A percentile compares a stretch with the other conserved stretches of the same genome.
Evolutionary conservation across 306 rosid genomes (phyloP).

Genomic region (Dalbergia cochinchinensis): DNA sequence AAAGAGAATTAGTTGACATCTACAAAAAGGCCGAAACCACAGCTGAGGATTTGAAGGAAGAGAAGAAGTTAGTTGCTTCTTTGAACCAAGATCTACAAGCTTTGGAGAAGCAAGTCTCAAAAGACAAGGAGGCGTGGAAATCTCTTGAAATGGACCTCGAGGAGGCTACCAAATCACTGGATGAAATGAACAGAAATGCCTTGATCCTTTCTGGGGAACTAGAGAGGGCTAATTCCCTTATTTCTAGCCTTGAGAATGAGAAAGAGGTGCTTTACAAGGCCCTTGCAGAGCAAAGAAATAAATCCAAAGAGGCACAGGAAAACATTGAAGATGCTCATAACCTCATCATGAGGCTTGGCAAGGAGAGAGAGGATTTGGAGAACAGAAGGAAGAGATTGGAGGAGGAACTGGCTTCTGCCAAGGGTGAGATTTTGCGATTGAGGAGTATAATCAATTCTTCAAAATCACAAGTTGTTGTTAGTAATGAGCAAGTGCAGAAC

Average conservation of each 20-base stretch:
- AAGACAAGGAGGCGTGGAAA: slow-evolving; percentile 64
- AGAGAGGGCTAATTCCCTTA: slow-evolving; percentile 61
- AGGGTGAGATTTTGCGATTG: slow-evolving; percentile 74
- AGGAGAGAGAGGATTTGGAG: slow-evolving; percentile 73
- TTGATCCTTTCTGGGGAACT: slow-evolving; percentile 67
- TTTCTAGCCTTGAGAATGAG: slow-evolving; percentile 75
- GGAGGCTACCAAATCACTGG: slow-evolving; percentile 84
- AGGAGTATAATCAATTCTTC: slow-evolving; percentile 49
- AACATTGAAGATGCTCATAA: slow-evolving; percentile 87
- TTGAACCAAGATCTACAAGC: slow-evolving; percentile 61
- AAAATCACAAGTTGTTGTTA: slow-evolving; percentile 2
- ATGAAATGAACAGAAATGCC: slow-evolving; percentile 77
- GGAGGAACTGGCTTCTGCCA: slow-evolving; percentile 79
- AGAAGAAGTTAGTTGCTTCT: slow-evolving; percentile 62
- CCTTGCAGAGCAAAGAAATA: slow-evolving; percentile 69
- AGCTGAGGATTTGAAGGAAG: slow-evolving; percentile 65
- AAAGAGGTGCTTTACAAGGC: slow-evolving; percentile 66
- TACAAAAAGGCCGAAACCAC: slow-evolving; percentile 73
- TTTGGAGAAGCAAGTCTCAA: slow-evolving; percentile 68
- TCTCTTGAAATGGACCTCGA: slow-evolving; percentile 75
- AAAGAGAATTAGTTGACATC: slow-evolving; percentile 66
- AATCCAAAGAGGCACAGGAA: slow-evolving; percentile 68
- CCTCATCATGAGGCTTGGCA: slow-evolving; percentile 75
- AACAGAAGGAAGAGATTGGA: slow-evolving; percentile 73
- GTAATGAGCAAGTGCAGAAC: slow-evolving; percentile 48